Base-by-base conservation (phyloP, 768 basidiomycete genomes). In the Leccinum rimulosum region DNA sequence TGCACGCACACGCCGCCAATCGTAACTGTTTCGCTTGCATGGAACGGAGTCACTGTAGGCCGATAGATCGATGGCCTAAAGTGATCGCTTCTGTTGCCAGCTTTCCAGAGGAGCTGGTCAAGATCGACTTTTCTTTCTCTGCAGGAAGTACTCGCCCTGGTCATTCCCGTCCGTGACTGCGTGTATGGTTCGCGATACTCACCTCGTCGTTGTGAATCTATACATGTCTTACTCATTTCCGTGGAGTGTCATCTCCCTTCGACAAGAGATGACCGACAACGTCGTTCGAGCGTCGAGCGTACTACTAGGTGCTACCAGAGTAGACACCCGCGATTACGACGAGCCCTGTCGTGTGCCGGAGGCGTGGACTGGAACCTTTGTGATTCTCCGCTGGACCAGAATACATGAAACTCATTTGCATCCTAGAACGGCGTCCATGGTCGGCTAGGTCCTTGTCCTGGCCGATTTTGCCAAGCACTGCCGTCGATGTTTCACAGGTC, bases 11-110 rank as follows among this genome's bases (percentile, higher is more conserved):
- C 17, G 8, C 40, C 69, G 14, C 67, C 66, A 4, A 63, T 30
- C 6, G 36, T 64, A 7, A 64, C 63, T 12, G 33, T 67, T 5
- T 53, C 67, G 1, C 50, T 68, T 66, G 78, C 54, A 61, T 57
- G 64, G 63, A 4, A 38, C 50, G 6, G 28, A 64, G 22, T 28
- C 54, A 5, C 40, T 59, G 9, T 52, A 55, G 49, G 40, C 40
- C 40, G n/a, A 38, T 19, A 57, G n/a, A 31, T 70, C 14, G 35
- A 31, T 38, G 14, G 22, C 66, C 66, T 11, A 40, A 22, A 6
- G 60, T 58, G 14, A 36, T 63, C 66, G 6, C 59, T 61, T 38
- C 15, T 7, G 36, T 27, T 65, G 61, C 50, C 38, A 22, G 12
- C 59, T 70, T 3, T 63, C 61, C 40, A 52, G 40, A n/a, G 62